Evolutionary conservation across 371 early-diverging fungal genomes (phyloP).

Genomic region (Zychaea mexicana): DNA sequence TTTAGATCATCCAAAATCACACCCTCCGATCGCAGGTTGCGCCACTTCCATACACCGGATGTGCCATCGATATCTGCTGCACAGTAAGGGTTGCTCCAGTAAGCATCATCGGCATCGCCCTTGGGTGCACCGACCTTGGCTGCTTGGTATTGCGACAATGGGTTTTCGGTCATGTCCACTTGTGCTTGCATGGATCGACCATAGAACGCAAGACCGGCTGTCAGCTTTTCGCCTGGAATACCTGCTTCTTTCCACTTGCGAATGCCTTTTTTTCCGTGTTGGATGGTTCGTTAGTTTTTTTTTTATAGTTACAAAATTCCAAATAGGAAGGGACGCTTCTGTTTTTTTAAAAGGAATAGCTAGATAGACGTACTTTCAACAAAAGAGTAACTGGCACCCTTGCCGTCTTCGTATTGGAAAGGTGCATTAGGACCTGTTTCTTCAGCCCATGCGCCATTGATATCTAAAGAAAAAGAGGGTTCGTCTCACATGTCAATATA

Average conservation of each 20-base stretch:
- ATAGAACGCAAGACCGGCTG: slow-evolving; percentile 69
- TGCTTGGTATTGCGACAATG: slow-evolving; percentile 38
- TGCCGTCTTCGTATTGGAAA: slow-evolving; percentile 40
- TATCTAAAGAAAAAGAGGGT: slow-evolving; percentile 25
- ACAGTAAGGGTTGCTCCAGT: slow-evolving; percentile 48
- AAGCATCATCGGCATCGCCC: slow-evolving; percentile 55
- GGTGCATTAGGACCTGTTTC: slow-evolving; percentile 72
- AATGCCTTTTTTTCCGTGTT: slow-evolving; percentile 50
- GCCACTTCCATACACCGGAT: slow-evolving; percentile 66
- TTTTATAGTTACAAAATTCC: not conserved
- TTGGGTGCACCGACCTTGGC: slow-evolving; percentile 45
- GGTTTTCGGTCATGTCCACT: slow-evolving; percentile 45
- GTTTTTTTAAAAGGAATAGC: not conserved
- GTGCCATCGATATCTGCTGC: slow-evolving; percentile 32
- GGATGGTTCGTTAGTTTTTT: not conserved
- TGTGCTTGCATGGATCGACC: slow-evolving; percentile 64
- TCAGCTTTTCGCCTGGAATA: slow-evolving; percentile 65
- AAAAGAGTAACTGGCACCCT: slow-evolving; percentile 57
- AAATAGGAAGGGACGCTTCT: too few relatives aligned
- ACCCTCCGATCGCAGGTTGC: slow-evolving; percentile 58
- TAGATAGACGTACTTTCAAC: slow-evolving; percentile 33
- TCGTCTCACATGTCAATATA: slow-evolving; percentile 34
- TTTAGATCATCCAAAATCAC: slow-evolving; percentile 41
- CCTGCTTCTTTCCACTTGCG: slow-evolving; percentile 63
- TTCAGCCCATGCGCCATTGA: slow-evolving; percentile 64